These are phyloP conservation scores for Penstemon eatonii DNA, from an alignment of 257 asterid genomes.

Conservation along the genomic window DNA sequence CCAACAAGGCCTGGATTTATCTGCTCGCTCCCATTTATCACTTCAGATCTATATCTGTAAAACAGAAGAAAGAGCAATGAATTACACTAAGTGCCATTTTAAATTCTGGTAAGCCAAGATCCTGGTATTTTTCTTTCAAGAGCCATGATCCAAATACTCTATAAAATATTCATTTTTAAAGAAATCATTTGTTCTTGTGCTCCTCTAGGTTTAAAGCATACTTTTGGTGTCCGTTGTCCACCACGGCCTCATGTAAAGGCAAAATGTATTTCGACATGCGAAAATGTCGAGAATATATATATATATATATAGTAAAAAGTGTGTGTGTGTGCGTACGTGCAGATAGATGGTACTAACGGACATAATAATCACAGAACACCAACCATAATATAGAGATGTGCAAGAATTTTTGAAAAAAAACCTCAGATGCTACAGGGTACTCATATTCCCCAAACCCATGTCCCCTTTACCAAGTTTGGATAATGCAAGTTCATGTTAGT, in stretches of 20 bases:
- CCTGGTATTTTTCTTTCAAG: not conserved
- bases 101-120: constrained; percentile 6
- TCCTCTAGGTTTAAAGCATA: too few relatives aligned
- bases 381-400: not conserved
- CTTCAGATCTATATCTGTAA: constrained; percentile 63
- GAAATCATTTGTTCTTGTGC: not conserved
- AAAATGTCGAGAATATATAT: not conserved
- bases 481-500: not conserved
- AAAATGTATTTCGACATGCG: not conserved
- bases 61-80: constrained; percentile 23
- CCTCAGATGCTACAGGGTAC: not conserved
- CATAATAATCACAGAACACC: not conserved
- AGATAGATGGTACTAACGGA: not conserved
- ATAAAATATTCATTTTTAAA: not conserved
- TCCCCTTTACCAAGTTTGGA: constrained; percentile 3
- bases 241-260: not conserved
- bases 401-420: not conserved
- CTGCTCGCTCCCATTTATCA: constrained; percentile 41
- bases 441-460: constrained; percentile 17
- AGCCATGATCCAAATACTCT: constrained; percentile 13
- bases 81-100: constrained; percentile 5
- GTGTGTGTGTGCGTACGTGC: not conserved
- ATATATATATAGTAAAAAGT: not conserved
- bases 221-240: too few relatives aligned
- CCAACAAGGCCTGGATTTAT: constrained; percentile 71